These are phyloP conservation scores for Pythium oligandrum DNA, from an alignment of 352 stramenopile genomes.

Conservation along the genomic window DNA sequence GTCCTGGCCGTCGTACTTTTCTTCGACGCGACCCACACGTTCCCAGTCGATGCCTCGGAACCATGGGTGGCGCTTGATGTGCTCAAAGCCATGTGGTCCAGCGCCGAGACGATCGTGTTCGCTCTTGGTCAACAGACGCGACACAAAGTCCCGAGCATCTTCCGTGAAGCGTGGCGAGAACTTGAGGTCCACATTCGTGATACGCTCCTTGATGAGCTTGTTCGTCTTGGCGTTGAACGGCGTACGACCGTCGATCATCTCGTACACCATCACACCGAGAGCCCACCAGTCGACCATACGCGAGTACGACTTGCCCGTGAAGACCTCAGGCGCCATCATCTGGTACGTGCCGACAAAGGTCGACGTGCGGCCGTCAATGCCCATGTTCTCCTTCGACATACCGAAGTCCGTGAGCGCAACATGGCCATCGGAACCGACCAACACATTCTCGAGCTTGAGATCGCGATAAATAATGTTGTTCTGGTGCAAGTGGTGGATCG, in stretches of 20 bases:
- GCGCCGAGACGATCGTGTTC: constrained; percentile 90
- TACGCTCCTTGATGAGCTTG: constrained; percentile 80
- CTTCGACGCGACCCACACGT: constrained; percentile 47
- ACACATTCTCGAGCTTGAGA: constrained; percentile 98
- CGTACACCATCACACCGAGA: constrained; percentile 84
- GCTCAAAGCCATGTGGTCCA: constrained; percentile 79
- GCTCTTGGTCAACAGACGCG: constrained; percentile 92
- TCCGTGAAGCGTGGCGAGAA: constrained; percentile 79
- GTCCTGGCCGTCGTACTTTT: constrained; percentile 60
- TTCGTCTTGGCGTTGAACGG: constrained; percentile 88
- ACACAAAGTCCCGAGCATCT: constrained; percentile 82
- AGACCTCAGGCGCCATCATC: constrained; percentile 91
- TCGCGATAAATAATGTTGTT: constrained; percentile 97
- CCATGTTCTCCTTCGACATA: constrained; percentile 98
- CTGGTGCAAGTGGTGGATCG: constrained; percentile 91
- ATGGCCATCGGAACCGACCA: constrained; percentile 94
- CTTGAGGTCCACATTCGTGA: constrained; percentile 79
- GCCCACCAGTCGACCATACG: constrained; percentile 89
- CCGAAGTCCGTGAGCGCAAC: constrained; percentile 98
- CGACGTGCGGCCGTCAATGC: constrained; percentile 57
- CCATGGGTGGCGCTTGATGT: constrained; percentile 87
- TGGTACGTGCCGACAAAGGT: constrained; percentile 92
- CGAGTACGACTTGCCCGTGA: constrained; percentile 84
- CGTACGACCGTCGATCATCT: constrained; percentile 84
- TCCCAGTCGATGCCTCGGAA: constrained; percentile 88